Base-by-base conservation (phyloP, 2,329 filamentous ascomycete genomes). In the Tolypocladium pustulatum region DNA sequence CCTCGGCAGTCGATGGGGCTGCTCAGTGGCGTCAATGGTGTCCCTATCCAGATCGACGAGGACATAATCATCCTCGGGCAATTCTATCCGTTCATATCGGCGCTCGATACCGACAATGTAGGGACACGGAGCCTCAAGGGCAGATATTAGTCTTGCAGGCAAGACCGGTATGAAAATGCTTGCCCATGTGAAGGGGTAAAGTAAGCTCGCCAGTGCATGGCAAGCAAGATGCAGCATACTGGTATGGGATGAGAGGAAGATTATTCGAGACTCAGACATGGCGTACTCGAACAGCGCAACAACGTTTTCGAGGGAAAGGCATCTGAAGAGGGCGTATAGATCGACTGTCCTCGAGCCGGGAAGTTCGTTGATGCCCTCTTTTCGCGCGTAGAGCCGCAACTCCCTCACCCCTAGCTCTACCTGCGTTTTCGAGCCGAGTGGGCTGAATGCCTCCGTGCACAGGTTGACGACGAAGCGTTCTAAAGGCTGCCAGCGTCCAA, bases 401-500 rank as follows among this genome's bases (percentile, higher is more conserved):
- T 99, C 94, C 60, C 94, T 85, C 37, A 99, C 85, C 0, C 89
- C 87, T 41, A 97, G 80, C 74, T 99, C 94, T 37, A 97, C 91
- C 71, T 99, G 94, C 0, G 93, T 97, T 74, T 95, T 93, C 43
- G 94, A 97, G 38, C 89, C 89, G 56, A 96, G 84, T 1, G 94
- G 94, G 68, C 89, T 93, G 68, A 95, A 88, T 2, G 94, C 94
- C 74, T 97, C 93, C 12, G 92, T 92, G 74, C 94, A 99, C 38
- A 99, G 80, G 71, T 97, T 97, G 75, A 97, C 88, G 38, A 99
- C 92, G 72, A 97, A 99, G 69, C 92, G 87, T 76, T 99, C 94
- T 61, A 99, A 76, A 17, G 94, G 94, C 71, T 97, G 93, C 94
- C 94, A 99, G 69, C 91, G 85, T 52, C 94, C 94, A 63, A 96